Base-by-base conservation (phyloP, 2,329 filamentous ascomycete species). In the Aurifilum marmelostoma region DNA sequence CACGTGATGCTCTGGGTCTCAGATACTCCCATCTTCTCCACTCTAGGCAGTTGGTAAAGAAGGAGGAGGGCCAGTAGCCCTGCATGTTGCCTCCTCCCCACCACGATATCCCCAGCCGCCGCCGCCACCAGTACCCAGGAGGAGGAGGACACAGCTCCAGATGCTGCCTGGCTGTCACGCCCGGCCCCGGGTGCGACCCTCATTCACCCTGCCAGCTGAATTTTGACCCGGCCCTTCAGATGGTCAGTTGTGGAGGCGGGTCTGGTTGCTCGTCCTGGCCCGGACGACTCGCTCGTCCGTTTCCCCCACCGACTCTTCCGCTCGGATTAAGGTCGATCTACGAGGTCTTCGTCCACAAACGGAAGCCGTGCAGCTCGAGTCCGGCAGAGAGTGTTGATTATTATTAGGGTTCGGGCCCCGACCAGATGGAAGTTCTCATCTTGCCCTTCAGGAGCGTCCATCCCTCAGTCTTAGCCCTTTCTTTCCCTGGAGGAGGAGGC, bases 301-400 rank as follows among this genome's bases (percentile, higher is more conserved):
- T n/a, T 65, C 32, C 32, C 50, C 43, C 67, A 41, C 67, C 62
- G 67, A 68, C 52, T n/a, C 34, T 65, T 68, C 63, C 63, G 67
- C 63, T 67, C 66, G 66, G 67, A 61, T 43, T 52, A 65, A 63
- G 21, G 32, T 68, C 62, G 66, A 64, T 52, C 12, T 65, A 68
- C 67, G 67, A 68, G 41, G 32, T 29, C n/a, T 34, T 43, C 21
- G 43, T 56, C 62, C 27, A 59, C 41, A 56, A 62, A 43, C 63
- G 62, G 34, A 41, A 62, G 61, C 39, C 67, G 62, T 32, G 21
- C 32, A n/a, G 43, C 43, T 41, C 32, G 58, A 41, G 58, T 14
- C 16, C 39, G 27, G 54, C 16, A 41, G 16, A 56, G 59, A 29
- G n/a, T n/a, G 41, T 27, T 60, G 37, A 6, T 47, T 16, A 47